Percentiles rank a stretch among this genome's conserved stretches.
phyloP scores from a whole-genome alignment of 371 early-diverging fungal species.

The Lichtheimia ornata region DNA sequence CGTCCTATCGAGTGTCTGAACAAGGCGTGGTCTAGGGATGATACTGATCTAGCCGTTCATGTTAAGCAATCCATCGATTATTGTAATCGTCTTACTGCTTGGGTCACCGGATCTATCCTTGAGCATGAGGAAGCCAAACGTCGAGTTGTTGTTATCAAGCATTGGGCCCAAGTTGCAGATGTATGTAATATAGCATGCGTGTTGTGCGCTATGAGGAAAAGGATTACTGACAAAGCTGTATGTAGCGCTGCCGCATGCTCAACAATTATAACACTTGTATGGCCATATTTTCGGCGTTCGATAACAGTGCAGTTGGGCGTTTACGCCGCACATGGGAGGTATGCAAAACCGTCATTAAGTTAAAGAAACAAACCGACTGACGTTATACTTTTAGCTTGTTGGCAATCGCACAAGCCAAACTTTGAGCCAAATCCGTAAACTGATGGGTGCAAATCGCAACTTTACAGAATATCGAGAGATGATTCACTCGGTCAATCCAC shows the following conservation, averaged over 20 bases:
- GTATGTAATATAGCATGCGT: slow-evolving; percentile 29
- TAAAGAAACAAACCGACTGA: not conserved
- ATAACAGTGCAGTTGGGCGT: slow-evolving; percentile 89
- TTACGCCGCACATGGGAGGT: slow-evolving; percentile 87
- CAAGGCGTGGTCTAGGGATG: slow-evolving; percentile 86
- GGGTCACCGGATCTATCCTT: slow-evolving; percentile 82
- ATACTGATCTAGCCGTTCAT: slow-evolving; percentile 61
- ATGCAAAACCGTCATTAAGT: not conserved
- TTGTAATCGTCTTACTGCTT: slow-evolving; percentile 68
- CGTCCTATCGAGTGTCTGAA: slow-evolving; percentile 84
- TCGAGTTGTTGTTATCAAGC: slow-evolving; percentile 77
- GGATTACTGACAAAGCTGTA: not conserved
- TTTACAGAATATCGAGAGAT: slow-evolving; percentile 86
- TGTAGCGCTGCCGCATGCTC: slow-evolving; percentile 65
- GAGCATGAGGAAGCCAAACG: slow-evolving; percentile 76
- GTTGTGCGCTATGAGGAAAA: not conserved
- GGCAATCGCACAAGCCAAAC: slow-evolving; percentile 60
- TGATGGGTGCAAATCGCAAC: slow-evolving; percentile 84
- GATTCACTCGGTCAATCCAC: slow-evolving; percentile 85
- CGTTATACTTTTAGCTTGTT: slow-evolving; percentile 29
- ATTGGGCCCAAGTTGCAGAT: slow-evolving; percentile 85
- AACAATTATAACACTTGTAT: slow-evolving; percentile 94
- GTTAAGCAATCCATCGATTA: slow-evolving; percentile 78
- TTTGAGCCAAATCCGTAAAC: slow-evolving; percentile 49
- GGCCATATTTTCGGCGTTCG: slow-evolving; percentile 88